phyloP scores from a whole-genome alignment of 2,329 filamentous ascomycete species.

The Phialophora expanda region DNA sequence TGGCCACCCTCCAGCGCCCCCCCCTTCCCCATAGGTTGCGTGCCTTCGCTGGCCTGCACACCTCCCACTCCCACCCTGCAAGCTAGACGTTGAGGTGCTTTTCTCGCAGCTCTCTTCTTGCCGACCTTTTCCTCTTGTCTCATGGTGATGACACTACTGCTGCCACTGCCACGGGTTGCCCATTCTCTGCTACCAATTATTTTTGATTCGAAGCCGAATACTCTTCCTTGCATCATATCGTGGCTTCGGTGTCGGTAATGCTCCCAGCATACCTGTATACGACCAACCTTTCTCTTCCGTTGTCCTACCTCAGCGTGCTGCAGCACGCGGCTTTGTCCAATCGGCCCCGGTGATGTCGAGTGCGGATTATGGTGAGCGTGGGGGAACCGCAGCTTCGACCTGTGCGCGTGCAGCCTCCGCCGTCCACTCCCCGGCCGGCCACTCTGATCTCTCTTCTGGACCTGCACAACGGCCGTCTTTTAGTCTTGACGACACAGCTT shows the following conservation, averaged over 20 bases:
- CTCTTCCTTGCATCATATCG: constrained; percentile 25
- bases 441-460: constrained; percentile 37
- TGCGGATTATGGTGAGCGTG: constrained; percentile 45
- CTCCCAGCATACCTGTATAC: constrained; percentile 18
- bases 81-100: constrained; percentile 21
- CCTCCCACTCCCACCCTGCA: constrained; percentile 29
- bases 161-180: constrained; percentile 10
- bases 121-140: constrained; percentile 28
- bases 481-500: constrained; percentile 42
- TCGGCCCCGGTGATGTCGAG: constrained; percentile 38
- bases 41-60: constrained; percentile 26
- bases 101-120: constrained; percentile 22
- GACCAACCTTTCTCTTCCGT: constrained; percentile 1
- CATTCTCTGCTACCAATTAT: constrained; percentile 19
- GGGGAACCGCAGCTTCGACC: constrained; percentile 40
- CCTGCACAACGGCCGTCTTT: constrained; percentile 38
- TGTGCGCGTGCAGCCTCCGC: constrained; percentile 39
- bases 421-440: constrained; percentile 42
- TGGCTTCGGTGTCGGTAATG: constrained; percentile 31
- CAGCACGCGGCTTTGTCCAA: constrained; percentile 35
- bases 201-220: constrained; percentile 13
- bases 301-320: constrained; percentile 27
- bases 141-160: constrained; percentile 33
- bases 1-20: constrained; percentile 30
- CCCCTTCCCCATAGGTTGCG: constrained; percentile 31